A percentile compares a stretch with the other conserved stretches of the same genome.
These are phyloP conservation scores for Pythium rhizo-oryzae DNA, from an alignment of 352 stramenopile genomes.

Conservation along the genomic window DNA sequence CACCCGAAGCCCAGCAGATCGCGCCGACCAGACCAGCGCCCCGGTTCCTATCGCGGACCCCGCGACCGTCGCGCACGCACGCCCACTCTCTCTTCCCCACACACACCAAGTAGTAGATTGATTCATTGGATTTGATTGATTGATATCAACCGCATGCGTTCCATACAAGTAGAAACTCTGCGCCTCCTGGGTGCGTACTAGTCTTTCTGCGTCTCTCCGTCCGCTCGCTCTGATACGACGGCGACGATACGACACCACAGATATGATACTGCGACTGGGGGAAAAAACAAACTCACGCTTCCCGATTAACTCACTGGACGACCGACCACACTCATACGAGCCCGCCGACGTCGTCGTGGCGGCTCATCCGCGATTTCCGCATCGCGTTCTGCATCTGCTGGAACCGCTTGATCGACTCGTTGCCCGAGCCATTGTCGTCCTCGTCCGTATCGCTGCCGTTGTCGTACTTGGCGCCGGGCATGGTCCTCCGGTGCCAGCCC, in stretches of 20 bases:
- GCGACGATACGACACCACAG: not conserved
- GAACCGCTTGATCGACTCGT: slow-evolving; percentile 32
- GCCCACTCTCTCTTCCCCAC: slow-evolving; percentile 3
- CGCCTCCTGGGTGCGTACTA: not conserved
- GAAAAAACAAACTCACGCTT: not conserved
- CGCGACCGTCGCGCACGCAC: not conserved
- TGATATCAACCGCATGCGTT: slow-evolving; percentile 26
- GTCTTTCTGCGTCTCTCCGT: slow-evolving; percentile 1
- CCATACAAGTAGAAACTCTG: slow-evolving; percentile 11
- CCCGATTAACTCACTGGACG: not conserved
- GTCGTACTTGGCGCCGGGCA: slow-evolving; percentile 34
- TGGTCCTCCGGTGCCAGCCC: slow-evolving; percentile 60
- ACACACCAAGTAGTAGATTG: slow-evolving; percentile 18
- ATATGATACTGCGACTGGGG: not conserved
- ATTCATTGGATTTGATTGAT: slow-evolving; percentile 26
- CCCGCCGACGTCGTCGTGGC: slow-evolving; percentile 19
- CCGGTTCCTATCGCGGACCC: not conserved
- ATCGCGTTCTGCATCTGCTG: slow-evolving; percentile 47
- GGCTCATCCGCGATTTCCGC: slow-evolving; percentile 35
- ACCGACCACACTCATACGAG: slow-evolving; percentile 18
- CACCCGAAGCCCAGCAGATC: not conserved
- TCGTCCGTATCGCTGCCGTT: slow-evolving; percentile 63
- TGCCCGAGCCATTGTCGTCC: slow-evolving; percentile 33
- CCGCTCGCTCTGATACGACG: not conserved
- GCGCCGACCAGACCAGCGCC: not conserved